A percentile compares a stretch with the other conserved stretches of the same genome.
Evolutionary conservation across 352 stramenopile genomes (phyloP).

Genomic region (Phytophthora nicotianae): DNA sequence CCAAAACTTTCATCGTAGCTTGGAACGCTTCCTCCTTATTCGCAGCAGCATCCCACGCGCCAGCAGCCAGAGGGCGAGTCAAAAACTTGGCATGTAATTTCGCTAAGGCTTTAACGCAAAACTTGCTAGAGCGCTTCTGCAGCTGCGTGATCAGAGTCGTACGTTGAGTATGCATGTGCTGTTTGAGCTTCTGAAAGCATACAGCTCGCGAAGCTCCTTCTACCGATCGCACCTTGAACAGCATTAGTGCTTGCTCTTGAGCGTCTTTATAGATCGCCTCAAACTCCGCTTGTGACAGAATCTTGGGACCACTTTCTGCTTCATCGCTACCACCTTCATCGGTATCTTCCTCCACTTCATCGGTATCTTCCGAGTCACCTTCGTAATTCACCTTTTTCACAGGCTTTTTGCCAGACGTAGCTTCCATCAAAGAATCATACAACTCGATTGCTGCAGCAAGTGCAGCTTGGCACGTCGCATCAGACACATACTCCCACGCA

Average conservation of each 20-base stretch:
- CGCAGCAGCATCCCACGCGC: constrained; percentile 42
- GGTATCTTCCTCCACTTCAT: constrained; percentile 31
- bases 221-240: constrained; percentile 76
- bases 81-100: constrained; percentile 46
- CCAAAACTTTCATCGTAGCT: constrained; percentile 53
- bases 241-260: constrained; percentile 64
- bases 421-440: constrained; percentile 62
- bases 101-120: constrained; percentile 56
- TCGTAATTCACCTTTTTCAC: constrained; percentile 24
- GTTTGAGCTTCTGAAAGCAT: constrained; percentile 82
- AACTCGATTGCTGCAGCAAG: constrained; percentile 53
- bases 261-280: constrained; percentile 76
- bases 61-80: constrained; percentile 41
- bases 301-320: constrained; percentile 18
- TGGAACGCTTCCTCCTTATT: constrained; percentile 35
- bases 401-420: constrained; percentile 30
- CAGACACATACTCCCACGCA: constrained; percentile 83
- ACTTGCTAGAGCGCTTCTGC: constrained; percentile 60
- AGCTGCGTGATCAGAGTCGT: constrained; percentile 55
- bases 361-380: constrained; percentile 27
- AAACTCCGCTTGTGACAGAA: constrained; percentile 74
- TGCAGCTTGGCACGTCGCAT: constrained; percentile 75
- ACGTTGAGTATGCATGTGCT: constrained; percentile 69
- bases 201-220: constrained; percentile 58
- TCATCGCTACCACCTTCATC: constrained; percentile 23